These are phyloP conservation scores for Ustilago cynodontis DNA, from an alignment of 1,284 basidiomycete species.

Conservation along the genomic window DNA sequence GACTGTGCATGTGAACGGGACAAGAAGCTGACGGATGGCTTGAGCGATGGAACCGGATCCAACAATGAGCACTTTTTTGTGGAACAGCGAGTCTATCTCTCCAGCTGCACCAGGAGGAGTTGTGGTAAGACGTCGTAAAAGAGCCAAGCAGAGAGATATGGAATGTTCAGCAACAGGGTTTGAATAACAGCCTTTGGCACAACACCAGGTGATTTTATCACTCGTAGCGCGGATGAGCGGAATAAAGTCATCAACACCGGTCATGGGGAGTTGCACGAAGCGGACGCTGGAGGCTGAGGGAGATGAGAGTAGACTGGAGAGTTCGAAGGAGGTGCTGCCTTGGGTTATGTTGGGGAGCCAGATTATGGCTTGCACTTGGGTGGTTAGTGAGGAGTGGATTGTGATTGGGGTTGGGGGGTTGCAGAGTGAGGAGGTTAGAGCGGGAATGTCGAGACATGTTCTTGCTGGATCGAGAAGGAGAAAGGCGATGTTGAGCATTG, in stretches of 20 bases:
- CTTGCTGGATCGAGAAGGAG: not conserved
- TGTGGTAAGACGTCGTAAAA: conserved; percentile 17
- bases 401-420: not conserved
- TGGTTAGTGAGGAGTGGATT: not conserved
- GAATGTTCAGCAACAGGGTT: conserved; percentile 57
- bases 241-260: conserved; percentile 50
- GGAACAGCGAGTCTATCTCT: conserved; percentile 14
- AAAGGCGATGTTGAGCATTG: conserved; percentile 16
- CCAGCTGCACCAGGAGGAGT: not conserved
- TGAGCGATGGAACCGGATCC: conserved; percentile 47
- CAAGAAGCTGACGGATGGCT: conserved; percentile 13
- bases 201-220: conserved; percentile 38
- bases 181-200: conserved; percentile 53
- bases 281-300: not conserved
- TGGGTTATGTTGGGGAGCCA: conserved; percentile 30
- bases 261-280: conserved; percentile 59
- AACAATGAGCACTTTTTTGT: conserved; percentile 36
- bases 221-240: conserved; percentile 17
- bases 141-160: conserved; percentile 28
- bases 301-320: not conserved
- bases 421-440: not conserved
- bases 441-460: conserved; percentile 7
- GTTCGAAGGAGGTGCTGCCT: conserved; percentile 13
- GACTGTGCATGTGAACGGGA: conserved; percentile 36
- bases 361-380: conserved; percentile 5